Evolutionary conservation across 2,329 filamentous ascomycete species (phyloP).

Genomic region (Microcyclospora pomicola): DNA sequence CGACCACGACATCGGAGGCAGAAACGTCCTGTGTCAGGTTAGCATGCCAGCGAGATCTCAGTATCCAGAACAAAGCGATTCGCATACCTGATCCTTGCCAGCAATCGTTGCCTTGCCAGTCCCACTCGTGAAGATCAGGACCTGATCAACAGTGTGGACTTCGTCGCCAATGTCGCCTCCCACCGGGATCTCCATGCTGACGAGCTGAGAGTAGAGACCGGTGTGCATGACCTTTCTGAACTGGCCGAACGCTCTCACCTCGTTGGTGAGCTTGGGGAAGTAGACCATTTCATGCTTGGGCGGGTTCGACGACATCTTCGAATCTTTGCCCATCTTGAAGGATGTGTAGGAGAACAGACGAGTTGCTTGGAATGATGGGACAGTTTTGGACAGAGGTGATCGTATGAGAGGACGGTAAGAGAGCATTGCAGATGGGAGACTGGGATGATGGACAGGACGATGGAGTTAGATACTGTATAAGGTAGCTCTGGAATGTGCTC

Average conservation of each 20-base stretch:
- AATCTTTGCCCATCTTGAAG: conserved; percentile 19
- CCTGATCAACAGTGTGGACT: conserved; percentile 52
- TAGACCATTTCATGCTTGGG: conserved; percentile 42
- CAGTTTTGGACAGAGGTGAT: no score
- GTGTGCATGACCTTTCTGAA: conserved; percentile 51
- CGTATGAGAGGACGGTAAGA: no score
- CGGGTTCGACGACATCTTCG: conserved; percentile 18
- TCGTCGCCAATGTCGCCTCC: conserved; percentile 54
- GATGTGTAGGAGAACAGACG: conserved; percentile 11
- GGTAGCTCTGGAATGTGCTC: no score
- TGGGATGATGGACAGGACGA: no score
- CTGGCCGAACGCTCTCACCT: conserved; percentile 41
- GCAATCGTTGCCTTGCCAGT: conserved; percentile 44
- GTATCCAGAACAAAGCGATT: not conserved
- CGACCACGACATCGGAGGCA: conserved; percentile 45
- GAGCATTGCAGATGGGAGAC: no score
- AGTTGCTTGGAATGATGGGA: no score
- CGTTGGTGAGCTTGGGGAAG: conserved; percentile 42
- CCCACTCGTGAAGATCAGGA: conserved; percentile 50
- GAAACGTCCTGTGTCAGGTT: conserved; percentile 28
- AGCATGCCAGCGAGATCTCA: not conserved
- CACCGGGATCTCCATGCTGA: conserved; percentile 51
- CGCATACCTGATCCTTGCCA: conserved; percentile 40
- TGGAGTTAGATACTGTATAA: no score
- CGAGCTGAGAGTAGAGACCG: conserved; percentile 48